Evolutionary conservation across 169 alveolate genomes (phyloP).

Genomic region (Cryptosporidium meleagridis): DNA sequence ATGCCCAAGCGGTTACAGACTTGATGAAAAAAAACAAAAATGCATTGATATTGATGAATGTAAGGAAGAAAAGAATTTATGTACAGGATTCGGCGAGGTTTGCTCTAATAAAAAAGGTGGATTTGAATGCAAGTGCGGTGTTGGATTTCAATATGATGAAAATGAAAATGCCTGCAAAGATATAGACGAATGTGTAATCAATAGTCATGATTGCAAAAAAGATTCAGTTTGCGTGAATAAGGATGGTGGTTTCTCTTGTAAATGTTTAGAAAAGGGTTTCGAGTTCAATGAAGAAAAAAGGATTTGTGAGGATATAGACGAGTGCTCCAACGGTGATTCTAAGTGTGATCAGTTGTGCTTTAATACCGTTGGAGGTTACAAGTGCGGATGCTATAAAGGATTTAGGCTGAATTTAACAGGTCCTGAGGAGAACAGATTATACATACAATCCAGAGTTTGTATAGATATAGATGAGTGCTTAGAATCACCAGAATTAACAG

Average conservation of each 20-base stretch:
- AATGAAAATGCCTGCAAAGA: slow-evolving; percentile 72
- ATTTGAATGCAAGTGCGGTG: slow-evolving; percentile 76
- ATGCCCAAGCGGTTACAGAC: slow-evolving; percentile 70
- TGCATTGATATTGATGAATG: slow-evolving; percentile 80
- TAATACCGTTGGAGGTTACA: slow-evolving; percentile 79
- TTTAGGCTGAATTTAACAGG: slow-evolving; percentile 50
- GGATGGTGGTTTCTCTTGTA: slow-evolving; percentile 76
- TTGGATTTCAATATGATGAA: slow-evolving; percentile 60
- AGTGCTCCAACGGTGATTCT: slow-evolving; percentile 76
- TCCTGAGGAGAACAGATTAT: slow-evolving; percentile 33
- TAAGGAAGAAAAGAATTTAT: slow-evolving; percentile 23
- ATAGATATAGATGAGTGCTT: slow-evolving; percentile 81
- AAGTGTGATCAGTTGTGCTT: slow-evolving; percentile 76
- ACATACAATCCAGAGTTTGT: slow-evolving; percentile 67
- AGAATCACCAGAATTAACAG: slow-evolving; percentile 68
- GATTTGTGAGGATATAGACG: slow-evolving; percentile 79
- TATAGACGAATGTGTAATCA: slow-evolving; percentile 75
- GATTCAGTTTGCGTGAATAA: slow-evolving; percentile 70
- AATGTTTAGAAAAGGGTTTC: slow-evolving; percentile 76
- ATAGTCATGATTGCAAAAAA: slow-evolving; percentile 29
- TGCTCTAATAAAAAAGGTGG: slow-evolving; percentile 78
- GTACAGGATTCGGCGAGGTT: slow-evolving; percentile 69
- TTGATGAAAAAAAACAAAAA: slow-evolving; percentile 49
- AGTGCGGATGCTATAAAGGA: slow-evolving; percentile 76
- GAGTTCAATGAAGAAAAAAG: slow-evolving; percentile 69